Evolutionary conservation across 1,284 basidiomycete genomes (phyloP), one percentile per base, ranked within the genome.

Genomic region (Xerocomus minutiporus): DNA sequence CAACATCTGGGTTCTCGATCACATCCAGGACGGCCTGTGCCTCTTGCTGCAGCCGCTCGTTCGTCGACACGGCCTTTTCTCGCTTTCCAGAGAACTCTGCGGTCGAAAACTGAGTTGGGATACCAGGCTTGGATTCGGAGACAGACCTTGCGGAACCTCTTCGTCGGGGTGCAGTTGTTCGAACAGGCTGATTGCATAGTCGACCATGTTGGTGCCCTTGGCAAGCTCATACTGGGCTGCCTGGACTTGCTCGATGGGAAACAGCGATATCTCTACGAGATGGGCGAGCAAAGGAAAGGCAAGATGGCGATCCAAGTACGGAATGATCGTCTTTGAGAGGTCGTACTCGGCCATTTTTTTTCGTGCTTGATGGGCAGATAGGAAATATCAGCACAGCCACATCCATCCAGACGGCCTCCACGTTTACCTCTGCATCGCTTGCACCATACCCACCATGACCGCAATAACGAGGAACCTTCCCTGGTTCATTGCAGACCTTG

Each of bases 1-100:
- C 95, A 34, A 98, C 95, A 59, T 95, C 93, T 3, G 95, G 94
- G 64, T 96, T 95, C 72, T 96, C 91, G 66, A 99, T 98, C 54
- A 98, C 94, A 68, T 95, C 89, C 59, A 97, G 78, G 35, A 98
- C 94, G 17, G 88, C 87, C 67, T 94, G 91, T 0, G 94, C 94
- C 66, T 96, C 91, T 58, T 88, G 84, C 65, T 92, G 85, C 36
- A 98, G 78, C 51, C 81, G 77, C 65, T 95, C 88, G 64, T 94
- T 89, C 46, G 86, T 91, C 42, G 84, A 84, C 34, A 95, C 84
- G 2, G 90, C 90, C 57, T 82, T 86, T 67, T 89, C 82, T 54
- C 90, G 82, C 68, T 93, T 88, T 56, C 78, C 78, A 32, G 83
- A 80, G 66, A 95, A 93, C 71, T 95, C 93, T 93, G 8, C 40